Evolutionary conservation across 1,284 basidiomycete genomes (phyloP), one percentile per base, ranked within the genome.

Genomic region (Coniferiporia sulphurascens): DNA sequence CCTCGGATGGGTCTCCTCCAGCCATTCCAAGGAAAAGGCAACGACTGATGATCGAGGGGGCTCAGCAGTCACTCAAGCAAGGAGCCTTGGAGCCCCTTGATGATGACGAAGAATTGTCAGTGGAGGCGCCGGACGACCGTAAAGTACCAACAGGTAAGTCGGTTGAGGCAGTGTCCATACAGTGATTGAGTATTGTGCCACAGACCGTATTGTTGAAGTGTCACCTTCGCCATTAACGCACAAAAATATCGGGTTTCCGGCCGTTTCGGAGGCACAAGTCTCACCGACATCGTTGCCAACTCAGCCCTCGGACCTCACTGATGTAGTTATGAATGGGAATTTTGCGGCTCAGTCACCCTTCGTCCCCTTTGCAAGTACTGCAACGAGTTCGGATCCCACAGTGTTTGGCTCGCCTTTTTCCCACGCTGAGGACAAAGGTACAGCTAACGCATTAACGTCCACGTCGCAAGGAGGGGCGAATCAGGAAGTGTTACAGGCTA

Each of bases 31-130:
- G 79, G 56, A 76, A 78, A 54, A 74, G 77, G 35, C 75, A 80
- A 62, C 74, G 86, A 52, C 70, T 92, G 46, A 77, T 91, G 83
- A 89, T 91, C 56, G 85, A 84, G 56, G 82, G 84, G 64, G 79
- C 76, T 12, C 43, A 44, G 21, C 34, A 65, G 67, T 66, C 71
- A 36, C 62, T 63, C 36, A 74, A 76, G 53, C 68, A 69, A 19
- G 75, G 74, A 55, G 70, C 68, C 41, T 73, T 76, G 2, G 72
- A 70, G 8, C 70, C 73, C 5, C 73, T 76, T 19, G 75, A 77
- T 19, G 75, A 77, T 49, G 76, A 75, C 43, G 76, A 74, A 19
- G 65, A 71, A 41, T 62, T 65, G 61, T 65, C 64, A 49, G 59
- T 65, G 48, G 59, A 56, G n/a, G 52, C 27, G 10, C n/a, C 54